Conservation (phyloP, 2,329 filamentous ascomycete species). For the Monosporascus sp. region DNA sequence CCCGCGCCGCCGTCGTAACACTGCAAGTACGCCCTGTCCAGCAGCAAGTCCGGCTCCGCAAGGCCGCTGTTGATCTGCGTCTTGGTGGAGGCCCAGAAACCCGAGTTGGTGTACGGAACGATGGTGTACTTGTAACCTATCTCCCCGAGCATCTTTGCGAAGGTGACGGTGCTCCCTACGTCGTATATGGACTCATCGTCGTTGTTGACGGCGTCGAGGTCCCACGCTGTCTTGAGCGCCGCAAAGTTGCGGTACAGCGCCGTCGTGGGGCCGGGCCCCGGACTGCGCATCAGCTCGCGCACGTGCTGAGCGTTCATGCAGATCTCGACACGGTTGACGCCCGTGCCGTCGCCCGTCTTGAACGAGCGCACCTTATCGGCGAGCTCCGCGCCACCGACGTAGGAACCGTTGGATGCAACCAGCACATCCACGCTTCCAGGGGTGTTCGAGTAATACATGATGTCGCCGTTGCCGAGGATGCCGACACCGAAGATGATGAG, state of each 20-base stretch:
- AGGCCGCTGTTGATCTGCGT: conserved; percentile 25
- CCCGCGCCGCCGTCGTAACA: conserved; percentile 35
- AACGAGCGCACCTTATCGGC: conserved; percentile 40
- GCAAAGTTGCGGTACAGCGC: conserved; percentile 35
- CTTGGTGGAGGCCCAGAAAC: conserved; percentile 32
- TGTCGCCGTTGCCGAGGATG: conserved; percentile 36
- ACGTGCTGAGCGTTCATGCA: conserved; percentile 40
- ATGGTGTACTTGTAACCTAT: conserved; percentile 39
- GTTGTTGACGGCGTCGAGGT: conserved; percentile 41
- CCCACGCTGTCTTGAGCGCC: conserved; percentile 35
- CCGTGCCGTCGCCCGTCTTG: conserved; percentile 28
- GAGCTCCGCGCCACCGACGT: conserved; percentile 44
- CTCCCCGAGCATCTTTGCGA: conserved; percentile 36
- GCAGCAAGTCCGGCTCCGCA: conserved; percentile 19
- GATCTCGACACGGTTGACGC: conserved; percentile 35
- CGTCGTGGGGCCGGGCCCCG: conserved; percentile 29
- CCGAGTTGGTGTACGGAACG: conserved; percentile 36
- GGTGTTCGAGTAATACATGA: conserved; percentile 42
- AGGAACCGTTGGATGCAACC: conserved; percentile 34
- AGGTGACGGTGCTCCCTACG: conserved; percentile 34
- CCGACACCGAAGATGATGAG: conserved; percentile 41
- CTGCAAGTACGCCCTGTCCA: conserved; percentile 38
- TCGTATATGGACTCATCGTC: conserved; percentile 42
- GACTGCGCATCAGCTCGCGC: conserved; percentile 30
- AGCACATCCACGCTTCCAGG: conserved; percentile 31